Evolutionary conservation across 192 early-diverging fungal genomes (phyloP).

Genomic region (Coemansia sp.): DNA sequence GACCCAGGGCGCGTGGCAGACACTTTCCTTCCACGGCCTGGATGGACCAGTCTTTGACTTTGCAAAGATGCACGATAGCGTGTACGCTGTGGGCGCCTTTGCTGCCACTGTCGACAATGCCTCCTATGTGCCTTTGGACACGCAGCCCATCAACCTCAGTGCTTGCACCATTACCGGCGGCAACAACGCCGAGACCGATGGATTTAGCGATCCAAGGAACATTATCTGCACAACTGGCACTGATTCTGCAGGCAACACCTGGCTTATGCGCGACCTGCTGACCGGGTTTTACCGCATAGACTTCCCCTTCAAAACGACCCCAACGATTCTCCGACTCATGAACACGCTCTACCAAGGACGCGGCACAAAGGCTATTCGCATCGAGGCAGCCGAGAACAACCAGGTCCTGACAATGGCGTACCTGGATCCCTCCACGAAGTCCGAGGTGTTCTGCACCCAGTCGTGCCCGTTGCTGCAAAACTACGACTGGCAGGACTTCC

Average conservation of each 20-base stretch:
- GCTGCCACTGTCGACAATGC: constrained; percentile 65
- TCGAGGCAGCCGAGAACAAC: constrained; percentile 60
- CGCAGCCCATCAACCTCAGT: constrained; percentile 56
- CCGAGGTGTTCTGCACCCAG: constrained; percentile 38
- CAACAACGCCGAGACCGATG: constrained; percentile 47
- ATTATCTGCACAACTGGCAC: constrained; percentile 48
- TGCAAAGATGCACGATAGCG: constrained; percentile 46
- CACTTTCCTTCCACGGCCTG: constrained; percentile 66
- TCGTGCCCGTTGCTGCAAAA: constrained; percentile 44
- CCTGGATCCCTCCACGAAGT: constrained; percentile 57
- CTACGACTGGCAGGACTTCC: constrained; percentile 52
- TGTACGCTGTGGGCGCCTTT: constrained; percentile 72
- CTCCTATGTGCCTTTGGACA: constrained; percentile 45
- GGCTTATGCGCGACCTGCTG: constrained; percentile 68
- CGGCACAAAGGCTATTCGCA: constrained; percentile 67
- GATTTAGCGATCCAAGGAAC: constrained; percentile 50
- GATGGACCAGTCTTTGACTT: constrained; percentile 68
- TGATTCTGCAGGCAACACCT: constrained; percentile 55
- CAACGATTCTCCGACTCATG: constrained; percentile 64
- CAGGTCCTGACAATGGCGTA: constrained; percentile 62
- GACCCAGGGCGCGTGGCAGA: constrained; percentile 49
- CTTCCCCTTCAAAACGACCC: constrained; percentile 58
- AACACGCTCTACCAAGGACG: constrained; percentile 60
- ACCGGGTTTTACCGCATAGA: constrained; percentile 66
- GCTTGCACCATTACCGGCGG: constrained; percentile 54